These are phyloP conservation scores for Aspergillus bridgeri DNA, from an alignment of 495 filamentous ascomycete genomes.

Conservation along the genomic window DNA sequence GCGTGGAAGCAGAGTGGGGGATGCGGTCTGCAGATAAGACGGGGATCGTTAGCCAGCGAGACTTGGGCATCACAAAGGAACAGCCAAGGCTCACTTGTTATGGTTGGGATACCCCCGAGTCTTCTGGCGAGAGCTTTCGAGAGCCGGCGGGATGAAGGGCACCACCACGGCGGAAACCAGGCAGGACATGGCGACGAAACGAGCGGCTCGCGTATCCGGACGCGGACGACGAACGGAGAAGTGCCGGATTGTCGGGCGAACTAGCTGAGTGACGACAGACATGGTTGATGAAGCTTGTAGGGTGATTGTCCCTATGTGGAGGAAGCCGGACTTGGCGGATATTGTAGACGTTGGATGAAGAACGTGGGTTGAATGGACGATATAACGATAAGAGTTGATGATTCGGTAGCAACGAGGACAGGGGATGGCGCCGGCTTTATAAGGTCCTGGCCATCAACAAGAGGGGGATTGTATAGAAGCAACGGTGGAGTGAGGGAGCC, in stretches of 20 bases:
- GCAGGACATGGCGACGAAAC: slow-evolving; percentile 39
- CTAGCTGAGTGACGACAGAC: slow-evolving; percentile 24
- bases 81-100: slow-evolving; percentile 32
- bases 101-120: slow-evolving; percentile 33
- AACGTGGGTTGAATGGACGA: not conserved
- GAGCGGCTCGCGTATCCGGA: slow-evolving; percentile 35
- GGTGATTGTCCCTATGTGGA: not conserved
- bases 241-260: slow-evolving; percentile 40
- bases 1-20: slow-evolving; percentile 49
- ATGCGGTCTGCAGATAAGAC: slow-evolving; percentile 19
- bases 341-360: not conserved
- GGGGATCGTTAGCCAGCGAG: slow-evolving; percentile 7
- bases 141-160: slow-evolving; percentile 44
- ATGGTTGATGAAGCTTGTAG: slow-evolving; percentile 28
- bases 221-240: slow-evolving; percentile 44
- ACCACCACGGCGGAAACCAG: slow-evolving; percentile 41
- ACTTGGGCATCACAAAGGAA: not conserved
- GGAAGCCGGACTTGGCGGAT: not conserved
- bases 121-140: slow-evolving; percentile 42
- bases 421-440: not conserved
- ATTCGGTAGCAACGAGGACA: not conserved
- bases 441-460: not conserved
- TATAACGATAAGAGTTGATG: not conserved
- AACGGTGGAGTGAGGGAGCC: too few species aligned
- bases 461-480: not conserved